These are phyloP conservation scores for Globomyces sp. DNA, from an alignment of 371 early-diverging fungal genomes.

Conservation along the genomic window DNA sequence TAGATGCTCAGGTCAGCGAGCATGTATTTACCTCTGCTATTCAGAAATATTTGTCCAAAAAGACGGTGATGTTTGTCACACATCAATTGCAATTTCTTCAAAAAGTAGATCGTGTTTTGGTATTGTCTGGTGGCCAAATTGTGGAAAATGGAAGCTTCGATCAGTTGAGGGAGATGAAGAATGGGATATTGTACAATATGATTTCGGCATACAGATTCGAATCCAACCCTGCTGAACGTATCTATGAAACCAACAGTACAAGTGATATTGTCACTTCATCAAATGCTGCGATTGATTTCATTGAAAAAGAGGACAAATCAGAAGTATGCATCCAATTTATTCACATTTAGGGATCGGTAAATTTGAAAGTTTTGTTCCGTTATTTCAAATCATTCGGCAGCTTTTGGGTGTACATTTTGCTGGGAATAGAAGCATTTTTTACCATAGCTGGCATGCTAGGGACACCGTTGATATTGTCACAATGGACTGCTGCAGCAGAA, in stretches of 20 bases:
- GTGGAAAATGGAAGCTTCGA: slow-evolving; percentile 63
- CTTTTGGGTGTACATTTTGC: too few relatives aligned
- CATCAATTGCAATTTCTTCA: slow-evolving; percentile 38
- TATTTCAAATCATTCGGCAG: too few relatives aligned
- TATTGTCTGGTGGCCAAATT: slow-evolving; percentile 59
- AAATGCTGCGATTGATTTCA: neutral
- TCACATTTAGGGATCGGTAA: too few relatives aligned
- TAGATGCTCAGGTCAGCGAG: slow-evolving; percentile 47
- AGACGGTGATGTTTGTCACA: slow-evolving; percentile 32
- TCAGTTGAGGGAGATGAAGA: slow-evolving; percentile 40
- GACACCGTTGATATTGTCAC: too few relatives aligned
- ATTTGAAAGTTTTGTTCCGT: too few relatives aligned
- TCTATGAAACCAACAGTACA: neutral
- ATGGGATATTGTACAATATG: slow-evolving; percentile 1
- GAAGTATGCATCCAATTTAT: slow-evolving; percentile 8
- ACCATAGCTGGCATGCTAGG: too few relatives aligned
- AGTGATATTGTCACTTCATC: neutral
- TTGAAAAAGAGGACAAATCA: slow-evolving; percentile 50
- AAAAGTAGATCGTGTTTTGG: slow-evolving; percentile 52
- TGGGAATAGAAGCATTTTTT: too few relatives aligned
- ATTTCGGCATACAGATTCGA: neutral
- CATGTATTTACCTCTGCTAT: slow-evolving; percentile 31
- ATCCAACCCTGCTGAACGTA: neutral
- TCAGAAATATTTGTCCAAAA: slow-evolving; percentile 12
- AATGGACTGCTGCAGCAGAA: too few relatives aligned